Base-by-base conservation (phyloP, 1,139 yeast genomes). In the Zygosaccharomyces sapae region DNA sequence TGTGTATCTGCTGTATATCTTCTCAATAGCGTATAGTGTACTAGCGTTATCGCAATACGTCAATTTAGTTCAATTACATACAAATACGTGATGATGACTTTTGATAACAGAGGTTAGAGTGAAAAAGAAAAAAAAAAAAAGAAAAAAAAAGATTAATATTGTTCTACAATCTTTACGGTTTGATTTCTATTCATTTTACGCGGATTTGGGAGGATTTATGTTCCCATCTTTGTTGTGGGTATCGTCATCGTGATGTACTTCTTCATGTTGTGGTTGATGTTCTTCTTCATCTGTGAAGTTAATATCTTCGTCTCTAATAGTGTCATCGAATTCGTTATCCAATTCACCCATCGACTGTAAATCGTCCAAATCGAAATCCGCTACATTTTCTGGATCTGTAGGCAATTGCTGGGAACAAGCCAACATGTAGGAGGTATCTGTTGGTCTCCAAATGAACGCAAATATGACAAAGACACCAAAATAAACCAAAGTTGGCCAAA, bases 381-480 rank as follows among this genome's bases (percentile, higher is more conserved):
- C 87, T 35, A 77, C 84, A 36, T 77, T 80, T 50, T 80, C 86
- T 41, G 81, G 86, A 52, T 83, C 89, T 35, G 90, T 87, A 24
- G 97, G 86, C 47, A 92, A 73, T 70, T 94, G 97, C 50, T 88
- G 89, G 3, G 97, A 88, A 57, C 90, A 90, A 16, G 97, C 98
- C 65, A 92, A 79, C 79, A 95, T 83, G 61, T 90, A 85, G 55
- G 96, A 89, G 38, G 96, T 88, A 59, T 86, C 95, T 0, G 97
- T 90, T 43, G 98, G 98, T 68, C 98, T 81, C 98, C 98, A 94
- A 55, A 92, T 79, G 74, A 89, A 82, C 9, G 96, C 87, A 57
- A 92, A 75, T 6, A 90, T 80, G 63, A 86, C 77, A 66, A 92
- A 90, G 40, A 90, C 90, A 41, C 83, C 69, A 63, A 86, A 87